Base-by-base conservation (phyloP, 2,329 filamentous ascomycete species). In the Cadophora sp. region DNA sequence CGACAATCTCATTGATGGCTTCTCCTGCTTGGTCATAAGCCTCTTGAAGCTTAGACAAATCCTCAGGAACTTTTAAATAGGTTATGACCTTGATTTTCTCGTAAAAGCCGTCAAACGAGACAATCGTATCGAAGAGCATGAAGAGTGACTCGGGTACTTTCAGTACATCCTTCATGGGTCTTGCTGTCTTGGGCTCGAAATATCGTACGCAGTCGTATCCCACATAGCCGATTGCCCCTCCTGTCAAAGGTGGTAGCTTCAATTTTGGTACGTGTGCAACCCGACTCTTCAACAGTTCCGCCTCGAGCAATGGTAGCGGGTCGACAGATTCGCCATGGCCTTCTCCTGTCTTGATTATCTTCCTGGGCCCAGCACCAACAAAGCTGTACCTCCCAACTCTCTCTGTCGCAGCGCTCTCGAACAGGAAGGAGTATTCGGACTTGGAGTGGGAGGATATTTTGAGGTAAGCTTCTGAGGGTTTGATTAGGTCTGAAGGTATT, bases 141-240 rank as follows among this genome's bases (percentile, higher is more conserved):
- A 99, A 98, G 34, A 98, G 84, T 68, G 93, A 94, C 84, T 99
- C 96, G 0, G 96, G 96, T 51, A 98, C 92, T 69, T 91, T 83
- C 26, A 98, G 86, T 34, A 97, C 87, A 80, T 99, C 96, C 80
- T 96, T 91, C 84, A 97, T 89, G 2, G 93, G 89, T 61, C 94
- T 88, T 29, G 90, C 90, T n/a, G 96, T 98, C 85, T 94, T 97
- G 70, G 96, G 96, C 84, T 99, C 96, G 75, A 99, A 99, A 81
- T 98, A 98, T 77, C 91, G 90, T 76, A 99, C 93, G 80, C 96
- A 99, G 79, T 99, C 96, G 78, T 99, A 99, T 64, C 94, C 94
- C 6, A 98, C 93, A 79, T 98, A 99, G 68, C 96, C 96, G 76
- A 99, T 93, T 14, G 94, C 96, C 61, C 96, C 96, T 50, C 94